Percentiles rank a stretch among this genome's conserved stretches.
Conservation (phyloP, 2,329 filamentous ascomycete species). For the Cladophialophora psammophila region DNA sequence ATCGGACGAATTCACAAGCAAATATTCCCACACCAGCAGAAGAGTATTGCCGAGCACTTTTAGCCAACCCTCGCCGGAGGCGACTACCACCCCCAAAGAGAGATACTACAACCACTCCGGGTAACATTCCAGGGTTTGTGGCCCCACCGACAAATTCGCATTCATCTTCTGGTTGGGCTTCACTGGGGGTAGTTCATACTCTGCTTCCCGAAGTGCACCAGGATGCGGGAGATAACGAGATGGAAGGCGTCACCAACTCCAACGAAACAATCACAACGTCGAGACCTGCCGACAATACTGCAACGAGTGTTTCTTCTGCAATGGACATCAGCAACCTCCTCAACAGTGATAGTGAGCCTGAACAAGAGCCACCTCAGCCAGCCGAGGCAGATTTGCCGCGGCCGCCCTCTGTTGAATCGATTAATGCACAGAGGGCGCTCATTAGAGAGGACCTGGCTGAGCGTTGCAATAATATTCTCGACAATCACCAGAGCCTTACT, state of each 20-base stretch:
- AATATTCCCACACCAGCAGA: constrained; percentile 54
- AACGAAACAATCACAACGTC: neutral
- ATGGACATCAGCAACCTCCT: constrained; percentile 37
- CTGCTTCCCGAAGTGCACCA: constrained; percentile 19
- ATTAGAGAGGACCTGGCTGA: constrained; percentile 83
- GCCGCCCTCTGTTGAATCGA: constrained; percentile 69
- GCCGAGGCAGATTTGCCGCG: constrained; percentile 10
- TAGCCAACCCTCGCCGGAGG: constrained; percentile 63
- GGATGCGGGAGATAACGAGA: constrained; percentile 31
- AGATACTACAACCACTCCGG: constrained; percentile 41
- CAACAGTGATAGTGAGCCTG: constrained; percentile 29
- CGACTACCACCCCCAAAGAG: constrained; percentile 68
- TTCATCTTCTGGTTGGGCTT: constrained; percentile 16
- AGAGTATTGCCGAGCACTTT: constrained; percentile 77
- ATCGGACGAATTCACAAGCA: constrained; percentile 74
- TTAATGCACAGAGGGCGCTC: constrained; percentile 76
- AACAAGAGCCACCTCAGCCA: neutral
- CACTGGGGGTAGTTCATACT: constrained; percentile 21
- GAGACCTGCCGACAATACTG: neutral
- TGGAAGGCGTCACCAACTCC: constrained; percentile 23
- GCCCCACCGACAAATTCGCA: constrained; percentile 20
- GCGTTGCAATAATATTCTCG: constrained; percentile 86
- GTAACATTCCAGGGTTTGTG: constrained; percentile 32
- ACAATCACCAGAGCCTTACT: constrained; percentile 84
- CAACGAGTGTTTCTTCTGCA: constrained; percentile 24